Conservation (phyloP, 2,329 filamentous ascomycete genomes). For the Fusarium dlaminii region DNA sequence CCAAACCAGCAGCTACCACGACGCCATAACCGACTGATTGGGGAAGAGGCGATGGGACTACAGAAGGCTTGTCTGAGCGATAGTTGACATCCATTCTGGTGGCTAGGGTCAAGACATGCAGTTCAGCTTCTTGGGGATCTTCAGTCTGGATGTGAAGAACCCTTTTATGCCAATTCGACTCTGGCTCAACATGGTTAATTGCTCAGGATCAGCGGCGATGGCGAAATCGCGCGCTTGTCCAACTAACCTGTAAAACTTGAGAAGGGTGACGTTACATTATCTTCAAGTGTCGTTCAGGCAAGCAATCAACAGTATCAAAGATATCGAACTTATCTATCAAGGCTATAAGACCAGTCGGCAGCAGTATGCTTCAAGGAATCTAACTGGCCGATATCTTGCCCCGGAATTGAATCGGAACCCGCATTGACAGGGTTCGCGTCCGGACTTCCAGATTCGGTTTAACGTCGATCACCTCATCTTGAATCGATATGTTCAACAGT, state of each 20-base stretch:
- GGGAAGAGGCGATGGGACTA: background rate
- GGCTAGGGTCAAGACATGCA: too few relatives aligned
- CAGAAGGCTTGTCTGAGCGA: background rate
- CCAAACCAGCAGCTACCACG: background rate
- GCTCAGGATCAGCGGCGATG: background rate
- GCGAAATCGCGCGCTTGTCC: background rate
- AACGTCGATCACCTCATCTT: background rate
- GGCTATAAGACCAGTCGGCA: background rate
- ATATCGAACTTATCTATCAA: background rate
- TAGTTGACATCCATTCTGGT: background rate
- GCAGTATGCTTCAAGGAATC: background rate
- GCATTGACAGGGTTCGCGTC: background rate
- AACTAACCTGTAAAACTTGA: rapidly evolving
- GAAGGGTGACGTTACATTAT: background rate
- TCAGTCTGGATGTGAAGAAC: too few relatives aligned
- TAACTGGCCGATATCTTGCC: background rate
- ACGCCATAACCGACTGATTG: background rate
- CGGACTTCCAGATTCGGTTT: background rate
- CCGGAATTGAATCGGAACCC: background rate
- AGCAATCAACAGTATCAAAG: background rate
- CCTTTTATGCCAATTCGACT: background rate
- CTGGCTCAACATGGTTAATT: background rate
- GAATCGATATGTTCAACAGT: rapidly evolving
- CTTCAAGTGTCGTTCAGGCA: background rate
- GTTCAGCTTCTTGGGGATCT: too few relatives aligned